Conservation (phyloP, 2,329 filamentous ascomycete species). For the Aspergillus pseudoterreus region DNA sequence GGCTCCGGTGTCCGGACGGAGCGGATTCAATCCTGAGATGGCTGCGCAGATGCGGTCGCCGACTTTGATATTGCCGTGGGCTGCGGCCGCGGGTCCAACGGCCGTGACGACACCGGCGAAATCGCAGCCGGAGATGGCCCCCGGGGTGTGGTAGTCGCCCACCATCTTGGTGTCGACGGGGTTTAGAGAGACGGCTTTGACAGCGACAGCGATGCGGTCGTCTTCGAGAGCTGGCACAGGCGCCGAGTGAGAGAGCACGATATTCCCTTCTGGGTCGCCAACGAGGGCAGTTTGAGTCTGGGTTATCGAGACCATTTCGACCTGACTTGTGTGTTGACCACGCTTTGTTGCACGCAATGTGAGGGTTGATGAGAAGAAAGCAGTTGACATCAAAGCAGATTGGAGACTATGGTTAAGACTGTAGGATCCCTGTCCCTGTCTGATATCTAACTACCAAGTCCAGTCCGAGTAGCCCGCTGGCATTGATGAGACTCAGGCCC, state of each 20-base stretch:
- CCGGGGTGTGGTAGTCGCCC: conserved; percentile 4
- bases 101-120: conserved; percentile 11
- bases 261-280: background rate
- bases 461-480: too few relatives aligned
- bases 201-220: conserved; percentile 3
- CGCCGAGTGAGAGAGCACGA: background rate
- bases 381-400: too few relatives aligned
- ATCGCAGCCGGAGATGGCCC: conserved; percentile 9
- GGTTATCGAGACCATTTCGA: background rate
- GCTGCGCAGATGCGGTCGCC: conserved; percentile 36
- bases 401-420: too few relatives aligned
- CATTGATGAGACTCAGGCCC: too few relatives aligned
- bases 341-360: too few relatives aligned
- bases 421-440: too few relatives aligned
- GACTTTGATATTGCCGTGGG: conserved; percentile 4
- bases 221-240: background rate
- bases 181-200: conserved; percentile 11
- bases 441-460: too few relatives aligned
- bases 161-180: conserved; percentile 11
- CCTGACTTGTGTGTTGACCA: too few relatives aligned
- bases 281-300: background rate
- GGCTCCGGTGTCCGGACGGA: conserved; percentile 27
- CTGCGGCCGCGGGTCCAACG: conserved; percentile 1
- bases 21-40: conserved; percentile 27
- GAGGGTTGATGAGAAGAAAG: too few relatives aligned